Percentiles rank a stretch among this genome's conserved stretches.
Evolutionary conservation across 129 eudicot species (phyloP).

Genomic region (Mikania micrantha): DNA sequence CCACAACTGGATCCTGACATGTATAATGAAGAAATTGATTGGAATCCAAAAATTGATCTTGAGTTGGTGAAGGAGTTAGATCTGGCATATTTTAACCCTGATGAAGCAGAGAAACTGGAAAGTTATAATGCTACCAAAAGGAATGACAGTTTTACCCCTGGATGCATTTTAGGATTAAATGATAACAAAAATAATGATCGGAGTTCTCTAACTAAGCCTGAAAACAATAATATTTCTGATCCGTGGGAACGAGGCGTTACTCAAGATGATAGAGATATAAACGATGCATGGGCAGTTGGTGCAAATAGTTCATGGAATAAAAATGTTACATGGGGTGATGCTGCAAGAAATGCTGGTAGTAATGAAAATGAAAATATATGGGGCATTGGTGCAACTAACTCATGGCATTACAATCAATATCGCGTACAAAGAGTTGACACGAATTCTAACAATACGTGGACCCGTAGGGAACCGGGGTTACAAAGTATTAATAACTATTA

Average conservation of each 20-base stretch:
- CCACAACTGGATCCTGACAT: conserved; percentile 52
- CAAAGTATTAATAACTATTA: conserved; percentile 1
- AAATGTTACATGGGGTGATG: conserved; percentile 4
- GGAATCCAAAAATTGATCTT: conserved; percentile 60
- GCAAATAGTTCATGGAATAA: conserved; percentile 31
- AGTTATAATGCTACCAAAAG: conserved; percentile 14
- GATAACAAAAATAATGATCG: conserved; percentile 25
- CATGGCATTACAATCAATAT: conserved; percentile 36
- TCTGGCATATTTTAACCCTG: conserved; percentile 53
- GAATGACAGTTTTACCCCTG: conserved; percentile 23
- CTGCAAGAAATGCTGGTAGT: conserved; percentile 22
- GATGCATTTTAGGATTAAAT: conserved; percentile 19
- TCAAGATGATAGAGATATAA: conserved; percentile 16
- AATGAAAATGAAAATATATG: conserved; percentile 36
- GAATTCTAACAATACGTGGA: conserved; percentile 4
- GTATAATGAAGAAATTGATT: conserved; percentile 54
- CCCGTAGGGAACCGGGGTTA: conserved; percentile 16
- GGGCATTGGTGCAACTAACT: conserved; percentile 32
- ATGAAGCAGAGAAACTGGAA: conserved; percentile 30
- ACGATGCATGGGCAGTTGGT: conserved; percentile 35
- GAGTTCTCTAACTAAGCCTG: conserved; percentile 33
- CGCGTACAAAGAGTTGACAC: background rate
- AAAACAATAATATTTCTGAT: conserved; percentile 24
- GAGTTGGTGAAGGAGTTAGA: conserved; percentile 51
- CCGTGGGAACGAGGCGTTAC: conserved; percentile 35